A percentile compares a stretch with the other conserved stretches of the same genome.
Conservation (phyloP, 768 basidiomycete species). For the Leucosporidium creatinivorum region DNA sequence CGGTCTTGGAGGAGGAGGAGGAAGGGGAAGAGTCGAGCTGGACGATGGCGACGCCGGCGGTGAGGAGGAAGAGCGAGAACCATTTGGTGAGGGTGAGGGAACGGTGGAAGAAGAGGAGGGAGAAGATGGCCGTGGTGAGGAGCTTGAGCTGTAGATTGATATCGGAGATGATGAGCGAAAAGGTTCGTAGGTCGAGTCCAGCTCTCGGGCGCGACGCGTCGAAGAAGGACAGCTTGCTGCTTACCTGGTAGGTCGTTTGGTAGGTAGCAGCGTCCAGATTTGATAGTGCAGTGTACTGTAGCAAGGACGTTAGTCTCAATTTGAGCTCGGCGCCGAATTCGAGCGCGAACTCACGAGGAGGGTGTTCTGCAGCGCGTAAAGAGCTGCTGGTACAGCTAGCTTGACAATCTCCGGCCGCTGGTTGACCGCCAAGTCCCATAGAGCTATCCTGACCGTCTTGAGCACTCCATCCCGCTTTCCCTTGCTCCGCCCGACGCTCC, state of each 20-base stretch:
- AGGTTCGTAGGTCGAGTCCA: neutral
- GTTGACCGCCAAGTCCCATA: neutral
- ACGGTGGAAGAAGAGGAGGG: conserved; percentile 32
- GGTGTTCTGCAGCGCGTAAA: conserved; percentile 56
- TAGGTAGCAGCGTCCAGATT: conserved; percentile 95
- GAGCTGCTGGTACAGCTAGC: conserved; percentile 84
- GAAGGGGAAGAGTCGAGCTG: conserved; percentile 60
- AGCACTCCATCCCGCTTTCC: neutral
- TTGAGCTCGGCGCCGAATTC: neutral
- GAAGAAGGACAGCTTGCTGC: conserved; percentile 38
- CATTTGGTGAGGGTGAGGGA: conserved; percentile 62
- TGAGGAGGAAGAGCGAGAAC: conserved; percentile 74
- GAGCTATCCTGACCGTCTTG: neutral
- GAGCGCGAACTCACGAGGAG: conserved; percentile 31
- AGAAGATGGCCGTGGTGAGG: conserved; percentile 36
- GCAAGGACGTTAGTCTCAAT: neutral
- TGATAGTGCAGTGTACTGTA: conserved; percentile 83
- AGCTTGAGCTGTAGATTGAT: conserved; percentile 54
- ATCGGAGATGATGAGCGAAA: neutral
- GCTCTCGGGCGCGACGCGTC: neutral
- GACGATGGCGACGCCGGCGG: conserved; percentile 52
- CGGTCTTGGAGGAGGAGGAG: neutral
- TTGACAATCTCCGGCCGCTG: conserved; percentile 47
- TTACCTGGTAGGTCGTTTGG: conserved; percentile 73
- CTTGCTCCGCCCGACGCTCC: neutral